phyloP scores from a whole-genome alignment of 805 yeast genomes.

The Suhomyces sp. region DNA sequence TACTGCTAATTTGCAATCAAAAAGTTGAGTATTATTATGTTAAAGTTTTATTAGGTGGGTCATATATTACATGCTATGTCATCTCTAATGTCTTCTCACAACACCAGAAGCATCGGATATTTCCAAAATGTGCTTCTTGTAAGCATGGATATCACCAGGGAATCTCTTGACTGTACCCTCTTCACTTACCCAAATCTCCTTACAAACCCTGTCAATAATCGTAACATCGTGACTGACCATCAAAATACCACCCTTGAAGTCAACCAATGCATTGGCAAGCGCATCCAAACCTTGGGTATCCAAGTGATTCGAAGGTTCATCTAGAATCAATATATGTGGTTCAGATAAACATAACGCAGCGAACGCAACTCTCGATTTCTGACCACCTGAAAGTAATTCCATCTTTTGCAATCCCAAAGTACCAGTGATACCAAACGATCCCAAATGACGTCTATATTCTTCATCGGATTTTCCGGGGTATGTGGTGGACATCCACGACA shows the following conservation, averaged over 20 bases:
- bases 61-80: too few relatives aligned
- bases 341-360: conserved; percentile 88
- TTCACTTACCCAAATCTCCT: conserved; percentile 95
- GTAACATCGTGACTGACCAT: conserved; percentile 98
- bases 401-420: conserved; percentile 89
- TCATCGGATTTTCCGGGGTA: conserved; percentile 95
- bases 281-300: conserved; percentile 99
- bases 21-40: too few relatives aligned
- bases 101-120: conserved; percentile 85
- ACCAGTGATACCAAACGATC: conserved; percentile 97
- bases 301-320: conserved; percentile 98
- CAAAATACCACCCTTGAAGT: conserved; percentile 91
- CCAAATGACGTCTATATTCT: conserved; percentile 94
- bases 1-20: too few relatives aligned
- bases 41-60: too few relatives aligned
- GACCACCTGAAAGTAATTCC: conserved; percentile 93
- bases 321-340: conserved; percentile 89
- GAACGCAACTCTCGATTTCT: conserved; percentile 96
- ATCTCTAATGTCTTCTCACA: conserved; percentile 80
- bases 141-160: conserved; percentile 80
- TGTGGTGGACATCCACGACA: conserved; percentile 86
- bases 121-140: conserved; percentile 81
- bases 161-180: conserved; percentile 75
- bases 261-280: conserved; percentile 79
- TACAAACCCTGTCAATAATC: conserved; percentile 83